Conservation (phyloP, 805 yeast species). For the Osmozyma mogii region DNA sequence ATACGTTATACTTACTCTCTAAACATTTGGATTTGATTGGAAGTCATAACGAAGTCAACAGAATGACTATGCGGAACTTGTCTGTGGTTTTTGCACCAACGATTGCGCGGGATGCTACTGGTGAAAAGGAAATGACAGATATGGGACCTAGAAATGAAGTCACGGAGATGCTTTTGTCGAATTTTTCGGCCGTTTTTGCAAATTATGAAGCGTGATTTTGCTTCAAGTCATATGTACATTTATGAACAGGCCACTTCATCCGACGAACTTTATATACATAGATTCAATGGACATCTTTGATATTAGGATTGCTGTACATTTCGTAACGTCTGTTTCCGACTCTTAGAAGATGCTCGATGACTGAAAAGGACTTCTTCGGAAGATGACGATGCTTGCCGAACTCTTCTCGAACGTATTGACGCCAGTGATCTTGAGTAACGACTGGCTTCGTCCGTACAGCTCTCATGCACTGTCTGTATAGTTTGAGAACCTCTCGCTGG, state of each 20-base stretch:
- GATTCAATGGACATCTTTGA: slow-evolving; percentile 51
- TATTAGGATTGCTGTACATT: slow-evolving; percentile 60
- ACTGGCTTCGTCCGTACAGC: slow-evolving; percentile 38
- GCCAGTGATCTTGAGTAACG: slow-evolving; percentile 38
- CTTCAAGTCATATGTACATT: not conserved
- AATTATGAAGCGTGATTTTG: slow-evolving; percentile 5
- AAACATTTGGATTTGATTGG: slow-evolving; percentile 61
- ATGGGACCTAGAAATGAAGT: slow-evolving; percentile 74
- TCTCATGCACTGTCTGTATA: slow-evolving; percentile 44
- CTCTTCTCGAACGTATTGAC: slow-evolving; percentile 45
- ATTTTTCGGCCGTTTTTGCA: slow-evolving; percentile 34
- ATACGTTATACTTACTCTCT: slow-evolving; percentile 47
- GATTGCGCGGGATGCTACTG: slow-evolving; percentile 66
- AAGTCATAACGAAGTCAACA: slow-evolving; percentile 44
- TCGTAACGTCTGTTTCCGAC: slow-evolving; percentile 67
- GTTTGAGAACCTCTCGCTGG: slow-evolving; percentile 39
- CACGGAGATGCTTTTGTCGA: slow-evolving; percentile 61
- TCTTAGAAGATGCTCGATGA: slow-evolving; percentile 78
- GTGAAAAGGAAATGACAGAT: slow-evolving; percentile 77
- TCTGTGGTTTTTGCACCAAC: slow-evolving; percentile 96
- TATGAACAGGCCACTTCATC: not conserved
- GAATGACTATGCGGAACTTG: slow-evolving; percentile 78
- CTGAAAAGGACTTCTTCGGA: slow-evolving; percentile 72
- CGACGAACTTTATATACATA: not conserved
- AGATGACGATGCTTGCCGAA: slow-evolving; percentile 51